Conservation (phyloP, 2,329 filamentous ascomycete genomes). For the Huntiella abstrusa region DNA sequence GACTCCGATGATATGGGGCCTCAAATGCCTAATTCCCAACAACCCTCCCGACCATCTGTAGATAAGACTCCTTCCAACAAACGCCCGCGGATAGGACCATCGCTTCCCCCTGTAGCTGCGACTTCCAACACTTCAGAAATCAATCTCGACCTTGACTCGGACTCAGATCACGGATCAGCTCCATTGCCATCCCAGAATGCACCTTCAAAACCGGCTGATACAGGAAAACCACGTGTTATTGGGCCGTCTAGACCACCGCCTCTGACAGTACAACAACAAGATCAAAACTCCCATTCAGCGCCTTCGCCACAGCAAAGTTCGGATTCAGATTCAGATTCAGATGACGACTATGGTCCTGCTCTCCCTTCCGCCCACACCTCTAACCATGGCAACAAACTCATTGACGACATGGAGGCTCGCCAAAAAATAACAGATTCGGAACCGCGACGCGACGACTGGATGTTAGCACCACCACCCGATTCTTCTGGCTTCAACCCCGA, state of each 20-base stretch:
- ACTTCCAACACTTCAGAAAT: constrained; percentile 22
- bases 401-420: neutral
- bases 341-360: constrained; percentile 38
- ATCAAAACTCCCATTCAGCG: neutral
- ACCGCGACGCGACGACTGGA: constrained; percentile 62
- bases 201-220: too few relatives aligned
- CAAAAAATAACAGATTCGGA: constrained; percentile 13
- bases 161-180: constrained; percentile 18
- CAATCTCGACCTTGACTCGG: constrained; percentile 16
- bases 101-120: constrained; percentile 12
- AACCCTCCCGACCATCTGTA: neutral
- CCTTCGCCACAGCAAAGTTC: constrained; percentile 7
- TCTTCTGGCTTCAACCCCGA: constrained; percentile 42
- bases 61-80: neutral
- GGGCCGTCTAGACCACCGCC: neutral
- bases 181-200: too few relatives aligned
- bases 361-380: constrained; percentile 34
- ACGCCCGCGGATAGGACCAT: constrained; percentile 15
- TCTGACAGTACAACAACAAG: neutral
- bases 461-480: constrained; percentile 48
- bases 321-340: constrained; percentile 23
- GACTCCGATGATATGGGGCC: constrained; percentile 25
- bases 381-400: constrained; percentile 15
- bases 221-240: too few relatives aligned
- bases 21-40: constrained; percentile 16